Evolutionary conservation across 1,139 yeast genomes (phyloP), one percentile per base, ranked within the genome.

Genomic region (Zygoascus sp.): DNA sequence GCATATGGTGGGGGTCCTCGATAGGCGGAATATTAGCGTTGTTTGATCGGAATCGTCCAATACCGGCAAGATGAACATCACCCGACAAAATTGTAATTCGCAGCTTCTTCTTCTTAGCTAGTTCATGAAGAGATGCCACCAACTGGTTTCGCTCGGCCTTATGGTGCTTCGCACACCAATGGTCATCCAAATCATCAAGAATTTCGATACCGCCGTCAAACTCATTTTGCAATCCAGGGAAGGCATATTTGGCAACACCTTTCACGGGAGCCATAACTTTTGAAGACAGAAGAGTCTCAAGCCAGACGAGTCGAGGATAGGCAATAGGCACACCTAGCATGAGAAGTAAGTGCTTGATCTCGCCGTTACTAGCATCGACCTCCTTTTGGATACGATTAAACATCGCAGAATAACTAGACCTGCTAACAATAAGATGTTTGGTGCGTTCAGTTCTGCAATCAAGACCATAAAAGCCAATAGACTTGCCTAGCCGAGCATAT

Each of bases 391-490:
- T 56, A 27, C 96, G 73, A 9, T 70, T 56, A 58, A 89, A 90
- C n/a, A 85, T 71, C 6, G 61, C 53, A 2, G 72, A 62, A 63
- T 90, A 90, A 1, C 92, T 75, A 4, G 68, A 67, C 1, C 68
- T 66, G 2, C 75, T 63, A n/a, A 85, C 70, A 42, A 90, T 72
- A 58, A 77, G 76, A 28, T 74, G 72, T 54, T 81, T 70, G 43
- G 78, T 79, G 52, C 98, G 77, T 66, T 90, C 97, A 0, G 96
- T 88, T 62, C 98, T 79, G 63, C 97, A 90, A 66, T 90, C 98
- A 17, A 92, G 67, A 0, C 96, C 97, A 16, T 82, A 64, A 54
- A 89, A 72, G 1, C 80, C 83, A 54, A 87, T 75, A 30, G 79
- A 78, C 30, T 77, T 76, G 27, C 98, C 98, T 40, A 90, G 69